Evolutionary conservation across 768 basidiomycete genomes (phyloP), one percentile per base, ranked within the genome.

Genomic region (Russula brevipes): DNA sequence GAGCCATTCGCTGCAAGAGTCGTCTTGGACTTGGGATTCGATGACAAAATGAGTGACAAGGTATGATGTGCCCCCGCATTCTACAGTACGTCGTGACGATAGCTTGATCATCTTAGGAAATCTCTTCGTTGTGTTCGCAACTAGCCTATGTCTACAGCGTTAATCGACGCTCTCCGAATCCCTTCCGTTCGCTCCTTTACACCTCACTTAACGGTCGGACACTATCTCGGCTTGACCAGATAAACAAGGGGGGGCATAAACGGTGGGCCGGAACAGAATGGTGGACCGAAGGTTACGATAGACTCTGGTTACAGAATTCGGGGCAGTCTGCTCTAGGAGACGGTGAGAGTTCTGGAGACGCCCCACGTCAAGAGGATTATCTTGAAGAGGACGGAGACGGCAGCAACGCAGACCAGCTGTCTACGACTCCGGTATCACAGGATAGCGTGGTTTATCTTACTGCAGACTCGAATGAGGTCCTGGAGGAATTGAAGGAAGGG

Each of bases 31-130:
- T 79, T 98, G 17, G 92, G 87, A 9, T 98, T 97, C 73, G 95
- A 98, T 72, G 84, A 94, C 49, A 78, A 86, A 75, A 98, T 98
- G 96, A 85, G 79, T 61, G 93, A 96, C 65, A 92, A 94, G 78
- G 94, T 95, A 73, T 68, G 86, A 74, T n/a, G 11, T 36, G 2
- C 8, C 5, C 14, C 7, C 9, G 19, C 24, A 24, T 42, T 50
- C 53, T 38, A 47, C 42, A n/a, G 38, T 38, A 38, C 31, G n/a
- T 30, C 38, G 4, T 16, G 39, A 52, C 38, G 44, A 42, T 33
- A 33, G 24, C 44, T 54, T n/a, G 38, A 9, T 42, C 44, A 54
- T 55, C 45, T 47, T 73, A 98, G 96, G 97, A 98, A 79, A 83
- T 97, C 64, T 84, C 79, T 68, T 98, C 95, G 5, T 81, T 99